These are phyloP conservation scores for Saksenaea oblongispora DNA, from an alignment of 371 early-diverging fungal genomes.

Conservation along the genomic window DNA sequence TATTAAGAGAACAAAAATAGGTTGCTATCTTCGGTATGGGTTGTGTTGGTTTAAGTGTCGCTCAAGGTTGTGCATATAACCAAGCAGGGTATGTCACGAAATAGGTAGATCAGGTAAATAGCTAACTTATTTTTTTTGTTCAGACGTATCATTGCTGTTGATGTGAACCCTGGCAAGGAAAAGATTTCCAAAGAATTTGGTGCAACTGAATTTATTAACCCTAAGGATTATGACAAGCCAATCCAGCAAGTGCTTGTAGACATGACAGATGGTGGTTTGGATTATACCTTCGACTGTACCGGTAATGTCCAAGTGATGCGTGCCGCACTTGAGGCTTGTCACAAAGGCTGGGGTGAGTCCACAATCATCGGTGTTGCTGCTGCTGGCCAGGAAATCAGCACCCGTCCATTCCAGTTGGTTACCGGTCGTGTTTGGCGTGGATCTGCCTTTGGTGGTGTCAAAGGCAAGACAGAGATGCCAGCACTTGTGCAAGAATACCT, in stretches of 20 bases:
- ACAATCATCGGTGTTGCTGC: constrained; percentile 93
- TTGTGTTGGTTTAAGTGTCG: constrained; percentile 90
- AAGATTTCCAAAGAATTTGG: constrained; percentile 81
- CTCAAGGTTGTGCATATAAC: constrained; percentile 82
- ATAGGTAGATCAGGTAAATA: not conserved
- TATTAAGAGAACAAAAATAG: not conserved
- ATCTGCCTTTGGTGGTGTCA: constrained; percentile 95
- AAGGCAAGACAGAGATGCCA: constrained; percentile 91
- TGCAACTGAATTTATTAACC: constrained; percentile 92
- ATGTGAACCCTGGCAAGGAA: constrained; percentile 85
- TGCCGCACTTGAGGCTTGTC: constrained; percentile 89
- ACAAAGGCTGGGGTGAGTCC: constrained; percentile 93
- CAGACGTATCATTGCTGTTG: constrained; percentile 87
- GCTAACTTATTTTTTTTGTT: not conserved
- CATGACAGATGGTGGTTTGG: constrained; percentile 93
- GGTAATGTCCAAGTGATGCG: constrained; percentile 93
- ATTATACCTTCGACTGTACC: constrained; percentile 95
- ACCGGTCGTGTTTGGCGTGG: constrained; percentile 97
- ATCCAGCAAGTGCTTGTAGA: constrained; percentile 88
- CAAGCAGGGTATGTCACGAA: constrained; percentile 57
- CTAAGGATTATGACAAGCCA: constrained; percentile 74
- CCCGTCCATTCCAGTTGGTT: constrained; percentile 94
- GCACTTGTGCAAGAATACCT: constrained; percentile 86
- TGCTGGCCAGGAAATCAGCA: constrained; percentile 89
- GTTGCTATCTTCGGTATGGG: constrained; percentile 96